phyloP scores from a whole-genome alignment of 192 early-diverging fungal species.

The Backusella tuberculispora region DNA sequence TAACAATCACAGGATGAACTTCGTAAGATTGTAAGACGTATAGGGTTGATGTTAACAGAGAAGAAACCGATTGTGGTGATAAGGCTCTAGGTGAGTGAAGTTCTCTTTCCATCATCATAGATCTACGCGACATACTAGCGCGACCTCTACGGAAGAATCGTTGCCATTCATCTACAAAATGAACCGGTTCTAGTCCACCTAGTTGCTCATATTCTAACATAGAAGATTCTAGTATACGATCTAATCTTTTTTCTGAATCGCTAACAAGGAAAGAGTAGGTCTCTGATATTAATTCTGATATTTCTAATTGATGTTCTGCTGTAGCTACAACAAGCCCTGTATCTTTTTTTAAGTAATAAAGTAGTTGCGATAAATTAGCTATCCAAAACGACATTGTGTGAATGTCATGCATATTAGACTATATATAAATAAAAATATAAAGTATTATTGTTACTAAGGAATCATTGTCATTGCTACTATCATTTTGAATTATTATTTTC shows the following conservation, averaged over 20 bases:
- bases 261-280: constrained; percentile 65
- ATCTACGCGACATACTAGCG: background rate
- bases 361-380: constrained; percentile 79
- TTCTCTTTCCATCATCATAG: background rate
- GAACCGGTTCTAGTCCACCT: constrained; percentile 63
- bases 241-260: constrained; percentile 68
- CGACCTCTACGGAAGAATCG: constrained; percentile 21
- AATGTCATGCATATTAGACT: constrained; percentile 58
- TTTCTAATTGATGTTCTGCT: constrained; percentile 70
- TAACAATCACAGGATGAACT: constrained; percentile 75
- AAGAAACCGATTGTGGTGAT: constrained; percentile 7
- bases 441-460: background rate
- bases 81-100: background rate
- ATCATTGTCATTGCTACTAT: background rate
- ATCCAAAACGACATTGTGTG: constrained; percentile 82
- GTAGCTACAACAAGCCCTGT: constrained; percentile 71
- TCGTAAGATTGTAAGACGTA: constrained; percentile 72
- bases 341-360: constrained; percentile 91
- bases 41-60: constrained; percentile 60
- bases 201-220: constrained; percentile 77
- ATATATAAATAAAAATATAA: background rate
- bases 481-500: no score
- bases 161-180: constrained; percentile 63
- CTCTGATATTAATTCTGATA: constrained; percentile 83
- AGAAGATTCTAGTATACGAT: constrained; percentile 66